Evolutionary conservation across 73 alveolate species (phyloP).

Genomic region (Blepharisma japonicum): DNA sequence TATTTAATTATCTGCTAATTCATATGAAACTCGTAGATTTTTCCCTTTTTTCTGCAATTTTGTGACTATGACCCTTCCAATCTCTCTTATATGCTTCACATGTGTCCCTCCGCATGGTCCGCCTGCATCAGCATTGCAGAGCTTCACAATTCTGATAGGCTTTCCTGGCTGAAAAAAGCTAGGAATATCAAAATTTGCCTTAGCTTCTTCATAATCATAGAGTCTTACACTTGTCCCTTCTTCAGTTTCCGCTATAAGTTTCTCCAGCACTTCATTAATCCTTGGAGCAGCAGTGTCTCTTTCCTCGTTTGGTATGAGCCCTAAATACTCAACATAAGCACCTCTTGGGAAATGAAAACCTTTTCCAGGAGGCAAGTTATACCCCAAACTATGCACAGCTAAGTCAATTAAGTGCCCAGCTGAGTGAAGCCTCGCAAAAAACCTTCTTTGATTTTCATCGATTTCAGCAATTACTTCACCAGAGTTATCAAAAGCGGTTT

Average conservation of each 20-base stretch:
- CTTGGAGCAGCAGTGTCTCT: slow-evolving; percentile 49
- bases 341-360: slow-evolving; percentile 90
- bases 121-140: slow-evolving; percentile 65
- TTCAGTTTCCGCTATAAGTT: slow-evolving; percentile 50
- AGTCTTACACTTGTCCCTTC: slow-evolving; percentile 51
- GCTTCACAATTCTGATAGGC: slow-evolving; percentile 67
- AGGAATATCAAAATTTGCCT: slow-evolving; percentile 64
- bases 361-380: slow-evolving; percentile 72
- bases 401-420: slow-evolving; percentile 89
- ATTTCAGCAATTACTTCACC: slow-evolving; percentile 47
- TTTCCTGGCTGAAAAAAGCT: slow-evolving; percentile 61
- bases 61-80: slow-evolving; percentile 51
- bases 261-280: slow-evolving; percentile 45
- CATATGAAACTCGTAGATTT: slow-evolving; percentile 75
- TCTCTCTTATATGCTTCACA: slow-evolving; percentile 73
- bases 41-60: slow-evolving; percentile 77
- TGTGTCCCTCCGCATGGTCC: slow-evolving; percentile 97
- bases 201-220: slow-evolving; percentile 59
- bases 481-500: slow-evolving; percentile 35
- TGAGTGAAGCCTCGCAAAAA: slow-evolving; percentile 75
- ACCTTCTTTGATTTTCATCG: slow-evolving; percentile 69
- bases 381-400: slow-evolving; percentile 73
- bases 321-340: slow-evolving; percentile 85
- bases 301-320: slow-evolving; percentile 53
- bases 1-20: slow-evolving; percentile 16